phyloP scores from a whole-genome alignment of 2,329 filamentous ascomycete species.

The Stylonectria norvegica region DNA sequence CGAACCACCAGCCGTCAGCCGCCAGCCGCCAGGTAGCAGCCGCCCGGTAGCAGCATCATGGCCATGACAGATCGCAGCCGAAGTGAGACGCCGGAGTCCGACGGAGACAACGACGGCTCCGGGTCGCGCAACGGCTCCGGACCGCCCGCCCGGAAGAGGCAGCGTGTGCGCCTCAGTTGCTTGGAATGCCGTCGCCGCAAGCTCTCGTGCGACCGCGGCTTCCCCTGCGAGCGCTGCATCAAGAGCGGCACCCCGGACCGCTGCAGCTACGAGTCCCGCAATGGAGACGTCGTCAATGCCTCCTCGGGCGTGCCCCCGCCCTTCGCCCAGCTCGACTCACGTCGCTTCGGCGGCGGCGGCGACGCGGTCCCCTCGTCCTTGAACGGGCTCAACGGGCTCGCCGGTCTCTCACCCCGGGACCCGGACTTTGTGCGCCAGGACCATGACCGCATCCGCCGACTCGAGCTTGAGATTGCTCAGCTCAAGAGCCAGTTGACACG shows the following conservation, averaged over 20 bases:
- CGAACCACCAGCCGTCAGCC: slow-evolving; percentile 24
- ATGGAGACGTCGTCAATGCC: slow-evolving; percentile 47
- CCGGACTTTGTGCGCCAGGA: slow-evolving; percentile 42
- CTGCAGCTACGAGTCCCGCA: slow-evolving; percentile 58
- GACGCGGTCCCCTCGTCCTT: not conserved
- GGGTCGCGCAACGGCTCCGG: slow-evolving; percentile 30
- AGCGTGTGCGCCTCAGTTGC: slow-evolving; percentile 57
- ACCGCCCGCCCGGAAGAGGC: slow-evolving; percentile 50
- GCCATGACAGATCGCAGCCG: slow-evolving; percentile 36
- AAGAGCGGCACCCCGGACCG: slow-evolving; percentile 59
- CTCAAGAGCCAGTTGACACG: slow-evolving; percentile 51
- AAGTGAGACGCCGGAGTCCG: slow-evolving; percentile 40
- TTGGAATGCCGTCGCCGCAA: slow-evolving; percentile 59
- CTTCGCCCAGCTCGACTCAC: slow-evolving; percentile 40
- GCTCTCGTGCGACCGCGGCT: slow-evolving; percentile 58
- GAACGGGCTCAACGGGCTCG: slow-evolving; percentile 23
- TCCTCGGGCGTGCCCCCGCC: slow-evolving; percentile 44
- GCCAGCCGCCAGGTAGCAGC: slow-evolving; percentile 10
- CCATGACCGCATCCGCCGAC: slow-evolving; percentile 55
- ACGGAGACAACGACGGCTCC: slow-evolving; percentile 21
- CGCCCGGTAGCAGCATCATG: slow-evolving; percentile 10
- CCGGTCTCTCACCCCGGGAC: slow-evolving; percentile 34
- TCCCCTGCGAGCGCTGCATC: slow-evolving; percentile 60
- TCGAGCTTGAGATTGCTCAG: slow-evolving; percentile 58
- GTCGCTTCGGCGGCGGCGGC: slow-evolving; percentile 34